A percentile compares a stretch with the other conserved stretches of the same genome.
Conservation (phyloP, 768 basidiomycete genomes). For the Mycena kentingensis region DNA sequence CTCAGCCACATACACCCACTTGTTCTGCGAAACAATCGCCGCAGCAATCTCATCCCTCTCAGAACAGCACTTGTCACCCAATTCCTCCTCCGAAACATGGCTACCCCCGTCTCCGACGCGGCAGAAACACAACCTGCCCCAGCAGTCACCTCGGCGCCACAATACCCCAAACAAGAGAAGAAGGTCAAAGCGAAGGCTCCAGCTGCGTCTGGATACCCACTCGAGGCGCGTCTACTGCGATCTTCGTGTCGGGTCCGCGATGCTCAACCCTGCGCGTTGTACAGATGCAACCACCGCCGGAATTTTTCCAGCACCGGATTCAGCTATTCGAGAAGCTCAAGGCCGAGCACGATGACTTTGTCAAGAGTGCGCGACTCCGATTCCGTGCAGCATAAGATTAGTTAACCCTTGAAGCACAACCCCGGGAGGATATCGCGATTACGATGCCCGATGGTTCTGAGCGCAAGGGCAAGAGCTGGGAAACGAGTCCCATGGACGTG, state of each 20-base stretch:
- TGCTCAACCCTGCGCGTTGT: slow-evolving; percentile 21
- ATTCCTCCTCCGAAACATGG: slow-evolving; percentile 46
- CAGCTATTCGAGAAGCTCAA: slow-evolving; percentile 88
- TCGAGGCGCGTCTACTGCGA: slow-evolving; percentile 53
- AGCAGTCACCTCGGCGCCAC: slow-evolving; percentile 31
- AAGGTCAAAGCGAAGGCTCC: slow-evolving; percentile 45
- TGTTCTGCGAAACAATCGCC: slow-evolving; percentile 35
- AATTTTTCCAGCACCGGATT: slow-evolving; percentile 87
- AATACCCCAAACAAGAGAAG: slow-evolving; percentile 43
- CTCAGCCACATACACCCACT: slow-evolving; percentile 24
- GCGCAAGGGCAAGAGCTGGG: slow-evolving; percentile 87
- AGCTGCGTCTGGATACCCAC: slow-evolving; percentile 50
- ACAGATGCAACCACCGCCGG: slow-evolving; percentile 85
- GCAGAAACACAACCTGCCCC: slow-evolving; percentile 53
- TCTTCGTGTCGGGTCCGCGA: slow-evolving; percentile 1
- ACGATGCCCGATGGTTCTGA: slow-evolving; percentile 86
- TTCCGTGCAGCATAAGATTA: neutral
- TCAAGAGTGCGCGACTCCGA: slow-evolving; percentile 56
- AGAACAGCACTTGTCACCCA: slow-evolving; percentile 22
- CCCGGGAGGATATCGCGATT: slow-evolving; percentile 79
- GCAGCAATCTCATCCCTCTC: slow-evolving; percentile 27
- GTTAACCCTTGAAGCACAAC: slow-evolving; percentile 54
- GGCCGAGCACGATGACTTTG: slow-evolving; percentile 77
- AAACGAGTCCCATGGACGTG: slow-evolving; percentile 90
- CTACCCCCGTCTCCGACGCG: slow-evolving; percentile 56